Evolutionary conservation across 352 stramenopile genomes (phyloP), one percentile per base, ranked within the genome.

Genomic region (Pythium aquatile): DNA sequence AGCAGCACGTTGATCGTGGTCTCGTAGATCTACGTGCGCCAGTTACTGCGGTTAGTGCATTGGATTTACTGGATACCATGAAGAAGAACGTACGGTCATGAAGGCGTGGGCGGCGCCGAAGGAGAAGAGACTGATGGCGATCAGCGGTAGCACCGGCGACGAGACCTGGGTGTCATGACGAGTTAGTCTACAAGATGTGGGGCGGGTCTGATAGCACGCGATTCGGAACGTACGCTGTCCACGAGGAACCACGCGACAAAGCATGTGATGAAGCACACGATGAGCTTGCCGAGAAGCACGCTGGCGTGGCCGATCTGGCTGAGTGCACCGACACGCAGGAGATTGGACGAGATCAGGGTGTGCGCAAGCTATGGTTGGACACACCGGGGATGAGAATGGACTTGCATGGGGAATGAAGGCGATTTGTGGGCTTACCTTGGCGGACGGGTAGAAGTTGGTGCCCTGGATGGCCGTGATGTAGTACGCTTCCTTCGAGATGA

Each of bases 1-100:
- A 94, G 74, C 39, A 94, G 69, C 73, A 94, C 81, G 56, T 92
- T 94, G 69, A 94, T 84, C 5, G 85, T 89, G 16, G 85, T 94
- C 62, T 94, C 85, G 68, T 91, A 94, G 48, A 94, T 88, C 85
- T 94, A 32, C 24, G 40, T n/a, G 7, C 2, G 26, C 9, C 13
- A 49, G n/a, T 64, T 26, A 46, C 49, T n/a, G 2, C 10, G 11
- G 33, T 33, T 26, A 53, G 30, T 51, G 16, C 32, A 5, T 0
- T 10, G 42, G 11, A 53, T 28, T 16, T 39, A 16, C 14, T 40
- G 24, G 14, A 61, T 2, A 20, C n/a, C n/a, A 8, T 11, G 7
- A 8, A 44, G 4, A 9, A 13, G 20, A 57, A 65, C 79, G 24
- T 58, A 91, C 85, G 72, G 85, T 90, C 80, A 90, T 87, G 53